These are phyloP conservation scores for Trichosporon ovoides DNA, from an alignment of 1,284 basidiomycete species.

Conservation along the genomic window DNA sequence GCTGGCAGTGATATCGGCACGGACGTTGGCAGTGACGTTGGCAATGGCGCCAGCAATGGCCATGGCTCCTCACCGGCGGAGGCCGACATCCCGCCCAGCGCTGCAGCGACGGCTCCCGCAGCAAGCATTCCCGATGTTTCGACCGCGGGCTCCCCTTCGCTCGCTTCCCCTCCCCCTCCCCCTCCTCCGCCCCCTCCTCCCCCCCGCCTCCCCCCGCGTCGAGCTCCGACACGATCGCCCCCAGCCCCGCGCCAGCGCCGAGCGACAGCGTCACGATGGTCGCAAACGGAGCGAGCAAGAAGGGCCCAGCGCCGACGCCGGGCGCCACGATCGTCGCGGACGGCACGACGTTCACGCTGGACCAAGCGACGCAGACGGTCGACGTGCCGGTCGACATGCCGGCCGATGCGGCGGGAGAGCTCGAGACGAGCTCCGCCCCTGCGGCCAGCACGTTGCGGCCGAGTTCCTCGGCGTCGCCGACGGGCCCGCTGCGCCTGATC, in stretches of 20 bases:
- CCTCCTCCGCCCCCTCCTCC: neutral
- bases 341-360: neutral
- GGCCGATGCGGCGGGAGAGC: neutral
- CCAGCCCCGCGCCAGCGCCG: neutral
- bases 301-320: neutral
- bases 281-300: neutral
- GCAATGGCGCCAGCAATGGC: no score
- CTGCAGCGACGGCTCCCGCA: no score
- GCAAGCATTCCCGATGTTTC: no score
- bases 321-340: neutral
- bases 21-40: no score
- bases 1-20: no score
- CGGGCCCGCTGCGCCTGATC: neutral
- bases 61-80: no score
- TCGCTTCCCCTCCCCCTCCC: no score
- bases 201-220: neutral
- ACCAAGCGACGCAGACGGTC: neutral
- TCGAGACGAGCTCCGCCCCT: neutral
- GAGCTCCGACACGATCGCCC: neutral
- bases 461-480: neutral
- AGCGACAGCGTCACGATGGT: neutral
- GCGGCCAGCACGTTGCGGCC: neutral
- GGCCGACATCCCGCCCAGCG: no score
- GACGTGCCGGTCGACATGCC: neutral
- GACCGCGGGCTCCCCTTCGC: no score